Evolutionary conservation across 2,329 filamentous ascomycete genomes (phyloP).

Genomic region (Hypoxylon sp.): DNA sequence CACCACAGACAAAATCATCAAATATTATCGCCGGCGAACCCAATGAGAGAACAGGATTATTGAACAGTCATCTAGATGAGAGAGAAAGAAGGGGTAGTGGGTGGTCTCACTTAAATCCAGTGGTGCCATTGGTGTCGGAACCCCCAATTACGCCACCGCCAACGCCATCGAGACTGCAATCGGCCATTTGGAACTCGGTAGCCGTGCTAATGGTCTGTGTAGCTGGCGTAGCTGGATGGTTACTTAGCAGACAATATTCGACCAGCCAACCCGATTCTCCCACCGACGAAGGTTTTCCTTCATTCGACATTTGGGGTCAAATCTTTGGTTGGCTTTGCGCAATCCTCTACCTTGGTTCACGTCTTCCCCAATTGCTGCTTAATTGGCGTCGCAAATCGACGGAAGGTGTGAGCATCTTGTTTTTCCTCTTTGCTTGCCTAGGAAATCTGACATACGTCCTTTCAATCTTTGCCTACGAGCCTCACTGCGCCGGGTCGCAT

Average conservation of each 20-base stretch:
- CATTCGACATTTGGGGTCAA: slow-evolving; percentile 85
- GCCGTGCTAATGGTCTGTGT: slow-evolving; percentile 85
- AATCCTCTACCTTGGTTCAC: slow-evolving; percentile 87
- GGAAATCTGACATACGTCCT: slow-evolving; percentile 95
- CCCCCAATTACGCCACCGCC: slow-evolving; percentile 61
- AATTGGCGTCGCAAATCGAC: slow-evolving; percentile 95
- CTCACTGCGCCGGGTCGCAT: slow-evolving; percentile 69
- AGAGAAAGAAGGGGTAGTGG: slow-evolving; percentile 67
- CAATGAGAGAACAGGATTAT: slow-evolving; percentile 68
- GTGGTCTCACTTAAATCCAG: slow-evolving; percentile 81
- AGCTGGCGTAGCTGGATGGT: slow-evolving; percentile 90
- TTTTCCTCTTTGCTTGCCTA: slow-evolving; percentile 96
- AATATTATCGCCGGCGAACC: slow-evolving; percentile 58
- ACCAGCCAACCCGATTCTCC: slow-evolving; percentile 55
- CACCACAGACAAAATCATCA: slow-evolving; percentile 59
- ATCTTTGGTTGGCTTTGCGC: slow-evolving; percentile 96
- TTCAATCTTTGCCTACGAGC: slow-evolving; percentile 91
- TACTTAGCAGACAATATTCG: slow-evolving; percentile 71
- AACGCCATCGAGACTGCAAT: slow-evolving; percentile 68
- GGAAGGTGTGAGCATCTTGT: slow-evolving; percentile 92
- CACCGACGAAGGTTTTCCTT: slow-evolving; percentile 65
- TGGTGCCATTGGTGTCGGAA: slow-evolving; percentile 78
- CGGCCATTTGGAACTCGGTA: slow-evolving; percentile 79
- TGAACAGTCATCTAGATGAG: slow-evolving; percentile 61
- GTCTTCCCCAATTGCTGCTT: slow-evolving; percentile 89